A percentile compares a stretch with the other conserved stretches of the same genome.
Evolutionary conservation across 345 rosid species (phyloP).

Genomic region (Eucalyptus sideroxylon): DNA sequence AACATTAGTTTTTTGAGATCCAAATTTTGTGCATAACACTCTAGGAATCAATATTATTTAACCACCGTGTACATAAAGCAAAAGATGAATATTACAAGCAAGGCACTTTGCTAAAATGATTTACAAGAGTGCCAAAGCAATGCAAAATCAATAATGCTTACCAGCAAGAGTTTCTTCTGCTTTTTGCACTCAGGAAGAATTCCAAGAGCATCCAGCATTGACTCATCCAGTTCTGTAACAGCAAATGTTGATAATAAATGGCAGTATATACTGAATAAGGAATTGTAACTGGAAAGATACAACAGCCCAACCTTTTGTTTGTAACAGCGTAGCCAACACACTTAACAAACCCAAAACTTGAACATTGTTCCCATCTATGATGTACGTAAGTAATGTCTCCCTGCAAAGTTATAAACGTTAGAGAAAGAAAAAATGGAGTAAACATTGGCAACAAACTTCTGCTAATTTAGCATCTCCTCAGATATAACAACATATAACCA

Average conservation of each 20-base stretch:
- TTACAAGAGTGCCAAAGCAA: background rate
- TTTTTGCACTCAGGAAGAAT: constrained; percentile 94
- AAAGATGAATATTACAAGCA: background rate
- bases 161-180: constrained; percentile 88
- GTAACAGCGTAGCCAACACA: constrained; percentile 65
- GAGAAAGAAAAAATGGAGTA: background rate
- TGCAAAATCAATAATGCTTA: constrained; percentile 17
- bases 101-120: background rate
- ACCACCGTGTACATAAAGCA: background rate
- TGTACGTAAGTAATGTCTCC: constrained; percentile 62
- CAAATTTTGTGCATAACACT: background rate
- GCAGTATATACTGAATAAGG: background rate
- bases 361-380: constrained; percentile 60
- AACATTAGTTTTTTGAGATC: background rate
- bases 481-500: background rate
- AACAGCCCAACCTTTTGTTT: constrained; percentile 73
- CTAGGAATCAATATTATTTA: background rate
- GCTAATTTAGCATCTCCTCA: background rate
- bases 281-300: background rate
- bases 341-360: constrained; percentile 73
- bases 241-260: constrained; percentile 5
- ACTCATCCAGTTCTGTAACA: constrained; percentile 73
- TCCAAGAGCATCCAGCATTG: constrained; percentile 94
- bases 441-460: background rate
- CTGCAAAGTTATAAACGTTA: constrained; percentile 16